Conservation (phyloP, 805 yeast genomes). For the Teunomyces barrocoloradensis region DNA sequence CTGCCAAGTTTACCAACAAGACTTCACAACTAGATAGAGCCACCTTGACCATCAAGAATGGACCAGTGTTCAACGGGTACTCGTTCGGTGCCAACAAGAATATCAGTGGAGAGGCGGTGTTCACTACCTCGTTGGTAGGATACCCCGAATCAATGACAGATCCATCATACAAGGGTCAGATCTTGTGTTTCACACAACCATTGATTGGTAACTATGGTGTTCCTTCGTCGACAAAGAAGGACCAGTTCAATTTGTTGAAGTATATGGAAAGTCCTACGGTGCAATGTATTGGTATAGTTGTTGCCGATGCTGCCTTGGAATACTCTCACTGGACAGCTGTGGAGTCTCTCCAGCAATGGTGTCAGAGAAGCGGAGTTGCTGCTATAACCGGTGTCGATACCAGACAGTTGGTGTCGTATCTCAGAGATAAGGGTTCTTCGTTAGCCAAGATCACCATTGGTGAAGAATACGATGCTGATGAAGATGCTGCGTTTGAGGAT, state of each 20-base stretch:
- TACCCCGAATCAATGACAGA: slow-evolving; percentile 99
- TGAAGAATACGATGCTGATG: slow-evolving; percentile 87
- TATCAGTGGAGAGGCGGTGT: slow-evolving; percentile 95
- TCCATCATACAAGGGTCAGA: slow-evolving; percentile 97
- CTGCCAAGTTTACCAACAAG: slow-evolving; percentile 31
- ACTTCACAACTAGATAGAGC: slow-evolving; percentile 67
- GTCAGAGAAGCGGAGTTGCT: slow-evolving; percentile 93
- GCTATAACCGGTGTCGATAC: slow-evolving; percentile 96
- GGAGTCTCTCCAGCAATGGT: slow-evolving; percentile 92
- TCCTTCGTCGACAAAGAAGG: slow-evolving; percentile 78
- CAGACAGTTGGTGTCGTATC: slow-evolving; percentile 84
- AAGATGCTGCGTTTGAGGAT: slow-evolving; percentile 85
- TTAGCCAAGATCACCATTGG: slow-evolving; percentile 88
- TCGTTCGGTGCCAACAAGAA: slow-evolving; percentile 95
- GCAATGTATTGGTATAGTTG: slow-evolving; percentile 95
- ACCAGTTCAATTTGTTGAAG: slow-evolving; percentile 79
- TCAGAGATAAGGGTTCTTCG: slow-evolving; percentile 96
- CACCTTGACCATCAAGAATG: slow-evolving; percentile 85
- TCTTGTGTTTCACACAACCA: slow-evolving; percentile 94
- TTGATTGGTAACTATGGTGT: slow-evolving; percentile 98
- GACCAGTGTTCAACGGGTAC: slow-evolving; percentile 88
- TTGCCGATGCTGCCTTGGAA: slow-evolving; percentile 90
- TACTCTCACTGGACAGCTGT: slow-evolving; percentile 99
- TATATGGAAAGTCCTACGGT: slow-evolving; percentile 88
- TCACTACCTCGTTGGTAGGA: slow-evolving; percentile 96